Conservation (phyloP, 2,329 filamentous ascomycete species). For the Zasmidium citrigriseum region DNA sequence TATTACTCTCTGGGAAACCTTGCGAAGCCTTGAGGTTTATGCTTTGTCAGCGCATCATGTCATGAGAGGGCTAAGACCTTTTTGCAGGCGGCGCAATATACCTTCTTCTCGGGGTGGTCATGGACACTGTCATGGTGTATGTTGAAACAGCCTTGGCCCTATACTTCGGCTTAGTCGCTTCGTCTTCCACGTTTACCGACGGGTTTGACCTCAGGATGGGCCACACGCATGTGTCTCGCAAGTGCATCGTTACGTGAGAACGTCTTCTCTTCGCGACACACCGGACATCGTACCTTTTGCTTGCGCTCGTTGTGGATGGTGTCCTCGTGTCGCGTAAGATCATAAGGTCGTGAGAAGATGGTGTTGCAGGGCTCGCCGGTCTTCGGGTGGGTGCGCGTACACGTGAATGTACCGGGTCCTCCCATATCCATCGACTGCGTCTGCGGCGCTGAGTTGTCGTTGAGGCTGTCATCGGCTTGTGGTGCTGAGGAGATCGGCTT, state of each 20-base stretch:
- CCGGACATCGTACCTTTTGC: constrained; percentile 87
- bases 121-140: too few species aligned
- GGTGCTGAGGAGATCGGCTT: too few species aligned
- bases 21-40: too few species aligned
- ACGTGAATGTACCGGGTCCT: constrained; percentile 90
- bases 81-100: too few species aligned
- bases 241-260: constrained; percentile 95
- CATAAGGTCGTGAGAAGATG: constrained; percentile 92
- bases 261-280: constrained; percentile 95
- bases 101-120: too few species aligned
- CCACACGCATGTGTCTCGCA: constrained; percentile 90
- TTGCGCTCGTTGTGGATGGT: constrained; percentile 96
- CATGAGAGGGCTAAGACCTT: too few species aligned
- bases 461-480: too few species aligned
- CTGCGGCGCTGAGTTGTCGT: too few species aligned
- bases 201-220: constrained; percentile 84
- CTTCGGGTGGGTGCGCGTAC: constrained; percentile 88
- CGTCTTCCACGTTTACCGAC: constrained; percentile 63
- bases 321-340: constrained; percentile 93
- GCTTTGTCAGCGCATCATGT: too few species aligned
- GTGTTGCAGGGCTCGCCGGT: constrained; percentile 95
- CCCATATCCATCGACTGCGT: too few species aligned
- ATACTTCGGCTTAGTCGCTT: constrained; percentile 25
- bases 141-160: too few species aligned
- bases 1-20: too few species aligned